Conservation (phyloP, 306 rosid species). For the Vigna unguiculata region DNA sequence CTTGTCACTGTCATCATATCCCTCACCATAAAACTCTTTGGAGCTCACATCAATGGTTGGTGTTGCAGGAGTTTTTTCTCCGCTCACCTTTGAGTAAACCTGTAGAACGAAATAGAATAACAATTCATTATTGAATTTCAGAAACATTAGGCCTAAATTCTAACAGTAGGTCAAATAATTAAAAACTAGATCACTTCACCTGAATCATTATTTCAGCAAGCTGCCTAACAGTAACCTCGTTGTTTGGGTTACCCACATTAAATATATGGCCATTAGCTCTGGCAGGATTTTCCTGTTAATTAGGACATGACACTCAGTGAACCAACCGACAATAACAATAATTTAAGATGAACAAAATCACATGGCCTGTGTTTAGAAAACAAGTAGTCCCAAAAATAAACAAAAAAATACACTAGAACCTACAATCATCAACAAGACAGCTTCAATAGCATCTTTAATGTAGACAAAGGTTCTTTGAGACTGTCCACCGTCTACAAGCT, state of each 20-base stretch:
- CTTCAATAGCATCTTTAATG: constrained; percentile 99
- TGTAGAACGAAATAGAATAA: constrained; percentile 42
- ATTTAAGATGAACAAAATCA: constrained; percentile 16
- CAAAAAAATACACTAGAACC: constrained; percentile 21
- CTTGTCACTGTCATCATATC: constrained; percentile 96
- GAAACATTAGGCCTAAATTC: background rate
- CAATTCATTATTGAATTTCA: constrained; percentile 20
- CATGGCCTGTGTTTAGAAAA: background rate
- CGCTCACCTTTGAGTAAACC: constrained; percentile 94
- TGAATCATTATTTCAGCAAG: constrained; percentile 98
- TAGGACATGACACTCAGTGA: constrained; percentile 12
- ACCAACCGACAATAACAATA: constrained; percentile 11
- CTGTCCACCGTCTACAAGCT: constrained; percentile 97
- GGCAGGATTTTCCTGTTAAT: constrained; percentile 87
- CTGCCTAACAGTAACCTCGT: constrained; percentile 97
- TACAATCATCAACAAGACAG: constrained; percentile 94
- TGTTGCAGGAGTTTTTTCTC: constrained; percentile 62
- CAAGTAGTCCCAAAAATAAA: background rate
- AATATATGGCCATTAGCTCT: constrained; percentile 93
- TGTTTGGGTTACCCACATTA: constrained; percentile 96
- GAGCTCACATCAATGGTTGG: constrained; percentile 92
- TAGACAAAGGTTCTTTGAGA: constrained; percentile 95
- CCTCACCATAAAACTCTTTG: constrained; percentile 88
- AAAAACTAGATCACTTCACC: constrained; percentile 51
- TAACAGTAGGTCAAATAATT: background rate